Evolutionary conservation across 202 grass and related monocot genomes (phyloP), one percentile per base, ranked within the genome.

Genomic region (Brachypodium distachyon): DNA sequence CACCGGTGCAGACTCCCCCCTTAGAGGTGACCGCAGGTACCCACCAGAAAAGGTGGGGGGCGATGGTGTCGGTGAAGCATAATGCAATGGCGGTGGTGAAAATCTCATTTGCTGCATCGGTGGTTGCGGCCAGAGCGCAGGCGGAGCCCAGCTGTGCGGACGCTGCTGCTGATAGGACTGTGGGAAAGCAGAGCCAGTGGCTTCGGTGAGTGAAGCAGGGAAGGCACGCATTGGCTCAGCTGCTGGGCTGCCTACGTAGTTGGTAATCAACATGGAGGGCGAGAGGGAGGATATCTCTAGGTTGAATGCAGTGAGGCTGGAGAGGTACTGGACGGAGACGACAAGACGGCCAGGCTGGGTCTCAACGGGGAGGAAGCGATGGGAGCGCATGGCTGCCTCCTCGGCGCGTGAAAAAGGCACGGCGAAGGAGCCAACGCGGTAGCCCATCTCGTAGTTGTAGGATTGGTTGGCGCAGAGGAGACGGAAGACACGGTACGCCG

Each of bases 391-490:
- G 27, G 77, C 84, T 4, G 83, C 66, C 76, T 91, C 94, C 51
- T 97, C 62, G 50, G 23, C 66, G 28, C 94, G 88, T 3, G 90
- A 87, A 80, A 97, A 93, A 3, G 90, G 94, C 82, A 48, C 86
- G 13, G 76, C 86, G 61, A 93, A 93, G 57, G 90, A 88, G 38
- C 82, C 60, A 21, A 89, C 79, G 31, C 81, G 74, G 78, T 97
- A 84, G 49, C 56, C 77, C 68, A 97, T 77, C 61, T 97, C 94
- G 72, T 97, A 93, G 74, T 97, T 97, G 81, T 93, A 93, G 3
- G 94, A 81, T 12, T 89, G 84, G 71, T 87, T 89, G 1, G 84
- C 82, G 76, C 88, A 85, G 28, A 97, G 81, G 78, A 89, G 77
- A 47, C 85, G 84, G 81, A 90, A 97, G 31, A 97, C 54, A 32